These are phyloP conservation scores for Pinus tabuliformis DNA, from an alignment of 75 land plant species.

Conservation along the genomic window DNA sequence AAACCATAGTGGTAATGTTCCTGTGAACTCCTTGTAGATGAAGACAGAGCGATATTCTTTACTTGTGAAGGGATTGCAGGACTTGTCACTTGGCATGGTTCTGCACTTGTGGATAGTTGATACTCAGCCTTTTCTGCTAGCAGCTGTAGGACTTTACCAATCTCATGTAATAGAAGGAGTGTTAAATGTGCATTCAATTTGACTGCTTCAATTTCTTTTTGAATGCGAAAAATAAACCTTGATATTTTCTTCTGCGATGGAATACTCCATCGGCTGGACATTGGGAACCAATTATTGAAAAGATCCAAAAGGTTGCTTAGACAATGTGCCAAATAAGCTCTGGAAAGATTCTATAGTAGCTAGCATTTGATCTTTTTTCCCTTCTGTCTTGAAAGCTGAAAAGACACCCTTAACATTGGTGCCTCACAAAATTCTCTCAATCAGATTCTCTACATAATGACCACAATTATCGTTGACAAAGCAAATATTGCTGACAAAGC, in stretches of 20 bases:
- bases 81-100: conserved; percentile 85
- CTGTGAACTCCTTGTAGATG: conserved; percentile 91
- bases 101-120: conserved; percentile 93
- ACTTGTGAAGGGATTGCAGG: conserved; percentile 77
- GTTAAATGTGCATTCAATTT: conserved; percentile 75
- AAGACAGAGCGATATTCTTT: conserved; percentile 82
- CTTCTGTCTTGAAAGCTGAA: conserved; percentile 78
- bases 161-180: conserved; percentile 75
- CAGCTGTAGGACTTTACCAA: conserved; percentile 73
- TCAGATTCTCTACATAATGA: conserved; percentile 47
- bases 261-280: conserved; percentile 74
- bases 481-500: too few species aligned
- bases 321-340: conserved; percentile 65
- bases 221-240: conserved; percentile 74
- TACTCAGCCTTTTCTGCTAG: conserved; percentile 92
- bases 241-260: conserved; percentile 94
- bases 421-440: conserved; percentile 82
- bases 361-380: conserved; percentile 75
- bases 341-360: conserved; percentile 84
- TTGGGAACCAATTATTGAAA: conserved; percentile 83
- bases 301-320: conserved; percentile 77
- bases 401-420: conserved; percentile 89
- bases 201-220: conserved; percentile 95
- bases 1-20: conserved; percentile 51
- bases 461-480: too few species aligned